Base-by-base conservation (phyloP, 2,329 filamentous ascomycete species). In the Pseudogymnoascus sp. region DNA sequence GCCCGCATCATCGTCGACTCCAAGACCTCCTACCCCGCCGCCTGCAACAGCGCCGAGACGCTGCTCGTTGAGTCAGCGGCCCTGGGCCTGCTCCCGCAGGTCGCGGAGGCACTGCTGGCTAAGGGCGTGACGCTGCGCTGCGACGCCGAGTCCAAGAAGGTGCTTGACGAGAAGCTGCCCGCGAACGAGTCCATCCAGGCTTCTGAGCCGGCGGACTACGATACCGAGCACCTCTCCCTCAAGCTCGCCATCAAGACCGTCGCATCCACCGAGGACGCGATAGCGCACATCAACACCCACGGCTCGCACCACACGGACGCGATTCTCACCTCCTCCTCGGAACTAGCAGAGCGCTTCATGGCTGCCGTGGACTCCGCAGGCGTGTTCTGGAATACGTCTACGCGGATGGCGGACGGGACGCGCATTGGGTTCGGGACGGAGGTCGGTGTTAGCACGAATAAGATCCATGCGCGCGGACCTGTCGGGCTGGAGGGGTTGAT, bases 371-470 rank as follows among this genome's bases (percentile, higher is more conserved):
- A 97, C 77, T 91, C 91, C 29, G 89, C 92, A 0, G 93, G 93
- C 61, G 93, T 93, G 16, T 99, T 96, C 81, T 97, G 93, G 92
- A 99, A 99, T 74, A 90, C 92, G 6, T 96, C 91, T 24, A 96
- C 91, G 7, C 85, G 95, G 61, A 93, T 99, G 78, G 92, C 93
- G 5, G 95, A 99, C 74, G 95, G 95, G 6, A 97, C 96, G 89
- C 84, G 95, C 44, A 97, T 96, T 74, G 95, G 95, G 6, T 99
- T 99, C 76, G 95, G 95, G 59, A 97, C 95, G 0, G 95, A 99
- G 77, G 95, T 99, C 24, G 95, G 95, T 62, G 97, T 99, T 76
- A 96, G 90, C 78, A 99, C 95, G 60, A 99, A 97, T 80, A 99
- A 97, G 80, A 96, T 99, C 67, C 95, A 99, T 74, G 90, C 91